phyloP scores from a whole-genome alignment of 2,329 filamentous ascomycete species.

The Neobulgaria alba region DNA sequence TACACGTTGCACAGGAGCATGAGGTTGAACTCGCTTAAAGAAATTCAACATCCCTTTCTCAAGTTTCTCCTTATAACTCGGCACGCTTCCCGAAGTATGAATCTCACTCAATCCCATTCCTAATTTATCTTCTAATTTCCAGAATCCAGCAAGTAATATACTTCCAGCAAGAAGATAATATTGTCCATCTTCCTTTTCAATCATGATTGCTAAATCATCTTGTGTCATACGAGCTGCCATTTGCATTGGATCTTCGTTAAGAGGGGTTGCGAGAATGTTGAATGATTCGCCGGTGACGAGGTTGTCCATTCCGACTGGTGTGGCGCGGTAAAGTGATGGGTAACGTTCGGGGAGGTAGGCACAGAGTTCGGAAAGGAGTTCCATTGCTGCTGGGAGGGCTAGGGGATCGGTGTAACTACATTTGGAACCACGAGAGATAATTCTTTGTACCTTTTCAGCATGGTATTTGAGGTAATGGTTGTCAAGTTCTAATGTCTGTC shows the following conservation, averaged over 20 bases:
- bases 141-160: constrained; percentile 73
- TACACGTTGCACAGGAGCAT: constrained; percentile 45
- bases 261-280: constrained; percentile 53
- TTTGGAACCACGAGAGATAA: constrained; percentile 55
- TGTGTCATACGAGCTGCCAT: constrained; percentile 65
- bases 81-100: constrained; percentile 69
- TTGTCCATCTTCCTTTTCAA: constrained; percentile 65
- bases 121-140: constrained; percentile 72
- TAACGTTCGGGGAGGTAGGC: constrained; percentile 68
- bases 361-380: constrained; percentile 66
- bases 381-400: constrained; percentile 62
- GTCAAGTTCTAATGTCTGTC: constrained; percentile 54
- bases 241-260: constrained; percentile 71
- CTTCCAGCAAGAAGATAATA: constrained; percentile 74
- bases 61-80: constrained; percentile 61
- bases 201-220: constrained; percentile 79
- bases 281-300: constrained; percentile 63
- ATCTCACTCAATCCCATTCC: constrained; percentile 73
- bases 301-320: constrained; percentile 59
- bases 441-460: constrained; percentile 59
- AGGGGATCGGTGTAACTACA: constrained; percentile 62
- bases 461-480: constrained; percentile 69
- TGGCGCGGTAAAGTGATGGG: constrained; percentile 58
- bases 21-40: constrained; percentile 62
- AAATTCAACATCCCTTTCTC: constrained; percentile 76